phyloP scores from a whole-genome alignment of 371 early-diverging fungal species.

The Basidiobolus meristosporus region DNA sequence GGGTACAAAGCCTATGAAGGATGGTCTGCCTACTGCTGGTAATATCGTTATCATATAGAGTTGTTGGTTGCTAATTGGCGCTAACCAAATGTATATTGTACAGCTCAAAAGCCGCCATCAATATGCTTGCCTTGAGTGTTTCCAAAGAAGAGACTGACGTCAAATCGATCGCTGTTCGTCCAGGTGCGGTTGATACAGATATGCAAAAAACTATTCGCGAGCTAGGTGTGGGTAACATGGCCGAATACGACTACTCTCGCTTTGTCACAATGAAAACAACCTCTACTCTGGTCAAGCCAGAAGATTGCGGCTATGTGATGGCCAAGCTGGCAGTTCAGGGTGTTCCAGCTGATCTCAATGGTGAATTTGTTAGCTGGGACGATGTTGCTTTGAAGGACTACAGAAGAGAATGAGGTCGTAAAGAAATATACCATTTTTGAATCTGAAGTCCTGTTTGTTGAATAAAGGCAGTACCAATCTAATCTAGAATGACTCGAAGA shows the following conservation, averaged over 20 bases:
- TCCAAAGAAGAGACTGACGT: constrained; percentile 23
- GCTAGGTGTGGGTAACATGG: constrained; percentile 11
- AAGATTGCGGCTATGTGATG: constrained; percentile 19
- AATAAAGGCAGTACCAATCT: too few species aligned
- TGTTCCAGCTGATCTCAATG: constrained; percentile 11
- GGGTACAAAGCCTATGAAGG: constrained; percentile 15
- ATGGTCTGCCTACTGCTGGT: constrained; percentile 32
- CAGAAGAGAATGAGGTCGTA: too few species aligned
- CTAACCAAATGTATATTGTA: too few species aligned
- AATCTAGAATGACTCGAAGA: too few species aligned
- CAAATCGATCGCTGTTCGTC: constrained; percentile 19
- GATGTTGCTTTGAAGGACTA: too few species aligned
- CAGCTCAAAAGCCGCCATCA: constrained; percentile 32
- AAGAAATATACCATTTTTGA: too few species aligned
- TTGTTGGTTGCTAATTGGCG: too few species aligned
- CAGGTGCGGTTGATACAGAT: constrained; percentile 37
- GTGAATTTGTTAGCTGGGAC: constrained; percentile 12
- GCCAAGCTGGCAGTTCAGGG: constrained; percentile 19
- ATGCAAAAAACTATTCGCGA: constrained; percentile 27
- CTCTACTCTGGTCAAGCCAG: constrained; percentile 18
- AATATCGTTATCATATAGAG: too few species aligned
- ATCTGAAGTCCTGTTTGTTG: too few species aligned
- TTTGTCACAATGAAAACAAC: constrained; percentile 9
- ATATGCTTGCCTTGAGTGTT: constrained; percentile 23
- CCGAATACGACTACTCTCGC: constrained; percentile 10